phyloP scores from a whole-genome alignment of 1,139 yeast species.

The Suhomyces anneliseae region DNA sequence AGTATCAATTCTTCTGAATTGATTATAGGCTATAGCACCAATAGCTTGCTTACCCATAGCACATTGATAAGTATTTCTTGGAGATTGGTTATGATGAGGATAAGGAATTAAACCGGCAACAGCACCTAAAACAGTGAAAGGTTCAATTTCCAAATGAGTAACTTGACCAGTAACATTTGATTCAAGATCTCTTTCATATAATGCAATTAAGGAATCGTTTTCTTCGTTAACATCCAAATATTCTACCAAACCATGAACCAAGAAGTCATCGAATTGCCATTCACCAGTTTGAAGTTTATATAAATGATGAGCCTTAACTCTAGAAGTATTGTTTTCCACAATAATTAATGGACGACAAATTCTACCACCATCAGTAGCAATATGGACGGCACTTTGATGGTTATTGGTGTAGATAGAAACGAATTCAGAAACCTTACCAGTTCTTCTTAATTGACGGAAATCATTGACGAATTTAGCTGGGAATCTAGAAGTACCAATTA shows the following conservation, averaged over 20 bases:
- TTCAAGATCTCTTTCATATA: slow-evolving; percentile 64
- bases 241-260: slow-evolving; percentile 84
- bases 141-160: slow-evolving; percentile 95
- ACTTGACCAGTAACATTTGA: slow-evolving; percentile 37
- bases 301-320: slow-evolving; percentile 72
- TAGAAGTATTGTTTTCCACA: slow-evolving; percentile 69
- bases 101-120: slow-evolving; percentile 99
- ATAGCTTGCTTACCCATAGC: slow-evolving; percentile 99
- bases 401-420: slow-evolving; percentile 87
- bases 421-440: slow-evolving; percentile 85
- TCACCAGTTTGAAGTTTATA: slow-evolving; percentile 60
- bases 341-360: slow-evolving; percentile 95
- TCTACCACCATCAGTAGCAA: slow-evolving; percentile 98
- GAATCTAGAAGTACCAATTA: slow-evolving; percentile 84
- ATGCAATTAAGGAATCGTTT: slow-evolving; percentile 89
- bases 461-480: slow-evolving; percentile 77
- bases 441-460: slow-evolving; percentile 78
- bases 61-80: slow-evolving; percentile 98
- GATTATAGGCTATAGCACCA: slow-evolving; percentile 98
- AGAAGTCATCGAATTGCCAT: slow-evolving; percentile 86
- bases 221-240: slow-evolving; percentile 97
- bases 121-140: slow-evolving; percentile 94
- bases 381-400: slow-evolving; percentile 91
- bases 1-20: slow-evolving; percentile 93
- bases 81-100: slow-evolving; percentile 98